These are phyloP conservation scores for Gillenia trifoliata DNA, from an alignment of 306 rosid species.

Conservation along the genomic window DNA sequence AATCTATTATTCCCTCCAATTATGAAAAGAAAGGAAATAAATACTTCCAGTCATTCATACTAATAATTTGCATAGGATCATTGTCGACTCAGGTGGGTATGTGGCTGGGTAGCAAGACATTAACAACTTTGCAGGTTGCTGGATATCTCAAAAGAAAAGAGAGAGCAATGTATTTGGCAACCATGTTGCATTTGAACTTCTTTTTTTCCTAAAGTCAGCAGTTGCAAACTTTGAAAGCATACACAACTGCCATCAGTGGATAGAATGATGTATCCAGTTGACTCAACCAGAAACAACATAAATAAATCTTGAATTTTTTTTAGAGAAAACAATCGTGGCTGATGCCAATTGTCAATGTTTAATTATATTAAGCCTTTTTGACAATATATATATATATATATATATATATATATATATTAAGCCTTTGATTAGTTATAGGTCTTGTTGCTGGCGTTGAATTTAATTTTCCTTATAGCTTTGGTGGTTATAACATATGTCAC, in stretches of 20 bases:
- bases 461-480: background rate
- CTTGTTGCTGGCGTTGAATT: background rate
- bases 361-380: too few species aligned
- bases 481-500: background rate
- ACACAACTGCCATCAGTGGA: slow-evolving; percentile 30
- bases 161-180: slow-evolving; percentile 7
- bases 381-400: too few species aligned
- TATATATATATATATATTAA: too few species aligned
- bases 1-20: too few species aligned
- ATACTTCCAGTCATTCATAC: background rate
- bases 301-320: too few species aligned
- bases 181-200: slow-evolving; percentile 18
- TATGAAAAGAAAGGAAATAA: background rate
- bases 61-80: background rate
- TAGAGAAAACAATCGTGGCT: too few species aligned
- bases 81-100: background rate
- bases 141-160: slow-evolving; percentile 8
- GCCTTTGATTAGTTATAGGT: background rate
- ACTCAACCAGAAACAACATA: slow-evolving; percentile 32
- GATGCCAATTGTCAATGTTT: too few species aligned
- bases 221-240: slow-evolving; percentile 41
- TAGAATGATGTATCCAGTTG: slow-evolving; percentile 27
- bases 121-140: background rate
- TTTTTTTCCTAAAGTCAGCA: background rate
- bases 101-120: background rate